Evolutionary conservation across 1,284 basidiomycete genomes (phyloP), one percentile per base, ranked within the genome.

Genomic region (Leccinum insigne): DNA sequence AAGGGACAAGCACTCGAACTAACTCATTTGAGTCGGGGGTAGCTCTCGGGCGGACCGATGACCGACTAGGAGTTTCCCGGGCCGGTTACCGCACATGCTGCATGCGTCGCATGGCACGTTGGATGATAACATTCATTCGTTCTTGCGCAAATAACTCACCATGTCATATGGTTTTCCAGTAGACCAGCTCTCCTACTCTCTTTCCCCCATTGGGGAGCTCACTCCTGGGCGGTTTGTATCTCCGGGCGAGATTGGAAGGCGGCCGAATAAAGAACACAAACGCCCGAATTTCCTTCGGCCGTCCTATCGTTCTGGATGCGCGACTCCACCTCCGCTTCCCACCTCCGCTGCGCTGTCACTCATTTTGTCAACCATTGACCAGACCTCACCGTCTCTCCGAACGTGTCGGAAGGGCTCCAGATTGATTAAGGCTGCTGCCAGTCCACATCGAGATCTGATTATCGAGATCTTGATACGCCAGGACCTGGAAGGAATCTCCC

Each of bases 61-160:
- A 16, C 61, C 56, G 57, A 23, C 65, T 11, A 26, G 21, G 14
- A 42, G 38, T 42, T 40, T 35, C 5, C 23, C 65, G 66, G 68
- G 42, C 59, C 60, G 70, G 63, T 58, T 21, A 42, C 47, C 26
- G 49, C 16, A 42, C 38, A 38, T 13, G 10, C 18, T 63, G 5
- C 16, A 67, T 13, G 18, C 38, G 14, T 29, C n/a, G 42, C 40
- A 32, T n/a, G 54, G 42, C 9, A 18, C 18, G 32, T 9, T 66
- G 64, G 13, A 29, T 11, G 29, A 9, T 8, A 40, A 16, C 6
- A 13, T 6, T 10, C 35, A 14, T 44, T 38, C 35, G 47, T n/a
- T 54, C 18, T 35, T 32, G 21, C 38, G 21, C 18, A 16, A 40
- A 29, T 67, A 29, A 21, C 32, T 32, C 21, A 13, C 29, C 21